These are phyloP conservation scores for Berkeleyomyces basicola DNA, from an alignment of 2,329 filamentous ascomycete species.

Conservation along the genomic window DNA sequence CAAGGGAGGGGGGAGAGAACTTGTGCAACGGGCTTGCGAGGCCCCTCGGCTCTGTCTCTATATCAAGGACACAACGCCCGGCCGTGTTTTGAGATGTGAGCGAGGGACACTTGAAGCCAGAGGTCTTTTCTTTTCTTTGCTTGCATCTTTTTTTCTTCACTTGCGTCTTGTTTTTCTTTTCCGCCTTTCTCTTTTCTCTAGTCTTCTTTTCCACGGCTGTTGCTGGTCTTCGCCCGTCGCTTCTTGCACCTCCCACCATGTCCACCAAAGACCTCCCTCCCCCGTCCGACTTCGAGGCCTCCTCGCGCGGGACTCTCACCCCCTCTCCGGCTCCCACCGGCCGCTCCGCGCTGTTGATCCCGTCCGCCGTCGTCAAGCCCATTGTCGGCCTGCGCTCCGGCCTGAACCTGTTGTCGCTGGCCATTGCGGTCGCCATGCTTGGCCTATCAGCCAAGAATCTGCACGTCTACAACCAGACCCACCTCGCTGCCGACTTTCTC, in stretches of 20 bases:
- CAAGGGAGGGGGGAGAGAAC: no score
- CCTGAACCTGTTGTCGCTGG: constrained; percentile 33
- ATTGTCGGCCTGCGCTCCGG: constrained; percentile 30
- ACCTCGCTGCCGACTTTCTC: constrained; percentile 29
- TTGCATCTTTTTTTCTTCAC: not conserved
- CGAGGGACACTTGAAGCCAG: not conserved
- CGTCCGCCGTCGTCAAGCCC: constrained; percentile 23
- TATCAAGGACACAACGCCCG: constrained; percentile 1
- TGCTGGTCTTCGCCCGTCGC: constrained; percentile 1
- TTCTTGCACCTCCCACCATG: constrained; percentile 4
- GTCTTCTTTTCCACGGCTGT: not conserved
- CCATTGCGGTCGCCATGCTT: constrained; percentile 34
- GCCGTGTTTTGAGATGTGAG: not conserved
- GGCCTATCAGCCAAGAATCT: constrained; percentile 38
- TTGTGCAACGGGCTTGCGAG: no score
- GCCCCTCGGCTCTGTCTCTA: not conserved
- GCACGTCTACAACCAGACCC: constrained; percentile 37
- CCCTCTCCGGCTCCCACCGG: constrained; percentile 9
- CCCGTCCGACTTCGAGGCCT: constrained; percentile 32
- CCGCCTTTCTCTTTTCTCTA: not conserved
- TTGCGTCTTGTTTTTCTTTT: not conserved
- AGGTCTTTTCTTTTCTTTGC: not conserved
- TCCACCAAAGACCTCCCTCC: constrained; percentile 24
- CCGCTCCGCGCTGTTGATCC: constrained; percentile 21
- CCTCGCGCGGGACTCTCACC: constrained; percentile 23